Conservation (phyloP, 208 protist genomes). For the Acanthamoeba triangularis region DNA sequence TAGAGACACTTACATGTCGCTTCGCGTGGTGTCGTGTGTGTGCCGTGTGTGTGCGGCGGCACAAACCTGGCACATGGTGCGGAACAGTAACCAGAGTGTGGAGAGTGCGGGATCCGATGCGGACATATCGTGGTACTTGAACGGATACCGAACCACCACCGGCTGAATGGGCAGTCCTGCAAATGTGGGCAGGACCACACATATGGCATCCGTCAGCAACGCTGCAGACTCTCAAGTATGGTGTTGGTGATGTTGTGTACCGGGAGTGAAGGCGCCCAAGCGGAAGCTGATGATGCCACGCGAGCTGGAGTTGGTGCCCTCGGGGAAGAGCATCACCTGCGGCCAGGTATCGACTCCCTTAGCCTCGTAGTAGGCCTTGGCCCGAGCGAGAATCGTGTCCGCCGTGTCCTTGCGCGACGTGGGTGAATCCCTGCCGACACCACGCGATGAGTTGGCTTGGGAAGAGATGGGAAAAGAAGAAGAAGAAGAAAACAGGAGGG, state of each 20-base stretch:
- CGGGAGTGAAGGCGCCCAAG: background rate
- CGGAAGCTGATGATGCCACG: background rate
- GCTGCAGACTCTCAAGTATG: no score
- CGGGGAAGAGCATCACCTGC: conserved; percentile 38
- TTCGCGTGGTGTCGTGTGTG: background rate
- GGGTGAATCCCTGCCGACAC: background rate
- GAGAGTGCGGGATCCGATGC: background rate
- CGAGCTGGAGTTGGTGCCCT: conserved; percentile 10
- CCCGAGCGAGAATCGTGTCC: background rate
- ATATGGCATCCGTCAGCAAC: background rate
- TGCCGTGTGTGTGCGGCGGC: background rate
- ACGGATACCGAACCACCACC: conserved; percentile 28
- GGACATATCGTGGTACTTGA: background rate
- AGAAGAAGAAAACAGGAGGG: no score
- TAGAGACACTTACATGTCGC: background rate
- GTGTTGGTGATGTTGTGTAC: background rate
- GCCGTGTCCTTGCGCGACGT: conserved; percentile 24
- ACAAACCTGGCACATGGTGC: conserved; percentile 37
- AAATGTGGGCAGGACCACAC: background rate
- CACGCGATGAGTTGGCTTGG: background rate
- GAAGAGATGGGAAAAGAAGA: no score
- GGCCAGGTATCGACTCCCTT: background rate
- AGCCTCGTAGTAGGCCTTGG: background rate
- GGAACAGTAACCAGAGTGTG: background rate
- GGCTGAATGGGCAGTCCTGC: conserved; percentile 5